Evolutionary conservation across 2,329 filamentous ascomycete genomes (phyloP).

Genomic region (Sordariomycetes sp.): DNA sequence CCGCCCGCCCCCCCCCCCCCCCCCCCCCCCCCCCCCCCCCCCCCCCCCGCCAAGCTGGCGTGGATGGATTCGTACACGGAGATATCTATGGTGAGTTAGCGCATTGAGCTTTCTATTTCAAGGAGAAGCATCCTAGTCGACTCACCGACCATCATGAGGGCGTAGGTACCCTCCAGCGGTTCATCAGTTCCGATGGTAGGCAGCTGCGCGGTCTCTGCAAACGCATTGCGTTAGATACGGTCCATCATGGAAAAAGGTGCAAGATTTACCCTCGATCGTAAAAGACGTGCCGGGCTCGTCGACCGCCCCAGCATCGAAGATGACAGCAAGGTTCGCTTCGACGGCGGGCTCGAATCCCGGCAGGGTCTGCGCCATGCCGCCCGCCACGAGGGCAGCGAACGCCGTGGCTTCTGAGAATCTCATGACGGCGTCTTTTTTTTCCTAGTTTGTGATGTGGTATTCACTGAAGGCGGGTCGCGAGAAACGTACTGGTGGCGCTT

Average conservation of each 20-base stretch:
- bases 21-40: too few species aligned
- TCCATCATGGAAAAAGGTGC: background rate
- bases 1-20: too few species aligned
- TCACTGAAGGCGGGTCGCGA: background rate
- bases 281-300: background rate
- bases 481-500: background rate
- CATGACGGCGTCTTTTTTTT: background rate
- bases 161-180: constrained; percentile 2
- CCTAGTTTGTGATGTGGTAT: background rate
- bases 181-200: constrained; percentile 2
- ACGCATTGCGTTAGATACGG: background rate
- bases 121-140: background rate
- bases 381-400: background rate
- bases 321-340: constrained; percentile 4
- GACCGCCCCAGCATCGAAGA: background rate
- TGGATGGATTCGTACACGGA: constrained; percentile 1
- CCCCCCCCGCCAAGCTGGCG: too few species aligned
- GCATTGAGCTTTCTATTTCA: background rate
- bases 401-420: background rate
- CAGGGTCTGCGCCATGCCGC: background rate
- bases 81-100: constrained; percentile 1
- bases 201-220: constrained; percentile 1
- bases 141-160: constrained; percentile 1
- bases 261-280: background rate
- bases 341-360: constrained; percentile 2